These are phyloP conservation scores for Colletotrichum eremochloae DNA, from an alignment of 2,329 filamentous ascomycete species.

Conservation along the genomic window DNA sequence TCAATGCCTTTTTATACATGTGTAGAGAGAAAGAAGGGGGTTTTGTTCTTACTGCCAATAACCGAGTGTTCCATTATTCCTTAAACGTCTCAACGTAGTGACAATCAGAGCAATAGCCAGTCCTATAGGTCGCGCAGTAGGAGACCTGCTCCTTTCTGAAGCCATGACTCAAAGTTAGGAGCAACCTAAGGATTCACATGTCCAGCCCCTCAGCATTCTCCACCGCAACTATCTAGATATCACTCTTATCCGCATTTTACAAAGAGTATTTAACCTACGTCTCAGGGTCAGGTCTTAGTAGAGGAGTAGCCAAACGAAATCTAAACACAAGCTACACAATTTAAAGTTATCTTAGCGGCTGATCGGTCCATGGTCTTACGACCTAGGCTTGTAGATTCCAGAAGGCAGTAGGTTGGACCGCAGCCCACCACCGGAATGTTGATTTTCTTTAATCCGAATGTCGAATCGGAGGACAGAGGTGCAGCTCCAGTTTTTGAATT, in stretches of 20 bases:
- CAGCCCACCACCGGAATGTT: not conserved
- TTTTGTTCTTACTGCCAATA: not conserved
- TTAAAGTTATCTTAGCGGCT: constrained; percentile 27
- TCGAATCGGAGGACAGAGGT: not conserved
- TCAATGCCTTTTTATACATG: too few species aligned
- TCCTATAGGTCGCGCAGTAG: not conserved
- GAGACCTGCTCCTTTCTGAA: not conserved
- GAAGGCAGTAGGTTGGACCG: not conserved
- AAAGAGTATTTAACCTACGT: not conserved
- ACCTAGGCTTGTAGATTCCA: not conserved
- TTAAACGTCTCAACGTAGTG: not conserved
- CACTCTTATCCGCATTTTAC: not conserved
- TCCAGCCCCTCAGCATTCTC: not conserved
- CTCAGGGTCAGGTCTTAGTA: not conserved
- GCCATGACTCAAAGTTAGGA: not conserved
- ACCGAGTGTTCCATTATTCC: not conserved
- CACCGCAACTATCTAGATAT: not conserved
- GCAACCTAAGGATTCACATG: not conserved
- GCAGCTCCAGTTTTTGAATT: not conserved
- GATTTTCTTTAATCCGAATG: not conserved
- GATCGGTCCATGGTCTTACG: not conserved
- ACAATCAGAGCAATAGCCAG: not conserved
- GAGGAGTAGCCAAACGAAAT: not conserved
- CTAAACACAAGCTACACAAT: not conserved
- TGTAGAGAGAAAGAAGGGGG: too few species aligned